These are phyloP conservation scores for Carnegiea gigantea DNA, from an alignment of 179 eudicot genomes.

Conservation along the genomic window DNA sequence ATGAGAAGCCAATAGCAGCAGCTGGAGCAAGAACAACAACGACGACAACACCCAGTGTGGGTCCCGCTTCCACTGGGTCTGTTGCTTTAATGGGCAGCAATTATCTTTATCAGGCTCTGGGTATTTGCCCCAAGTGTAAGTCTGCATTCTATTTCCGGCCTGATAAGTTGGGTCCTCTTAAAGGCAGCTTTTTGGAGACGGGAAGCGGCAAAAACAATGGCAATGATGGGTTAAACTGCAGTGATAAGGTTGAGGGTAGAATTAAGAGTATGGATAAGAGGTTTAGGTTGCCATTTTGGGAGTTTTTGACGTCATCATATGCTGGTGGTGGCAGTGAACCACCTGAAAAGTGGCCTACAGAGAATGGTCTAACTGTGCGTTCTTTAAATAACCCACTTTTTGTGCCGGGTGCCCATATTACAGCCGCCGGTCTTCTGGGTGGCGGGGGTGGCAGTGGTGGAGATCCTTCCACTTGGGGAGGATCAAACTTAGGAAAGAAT, in stretches of 20 bases:
- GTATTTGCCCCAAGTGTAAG: constrained; percentile 52
- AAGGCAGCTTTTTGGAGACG: constrained; percentile 41
- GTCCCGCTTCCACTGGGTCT: too few relatives aligned
- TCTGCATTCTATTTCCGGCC: constrained; percentile 58
- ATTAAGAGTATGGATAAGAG: constrained; percentile 19
- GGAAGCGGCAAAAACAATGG: too few relatives aligned
- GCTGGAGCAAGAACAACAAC: too few relatives aligned
- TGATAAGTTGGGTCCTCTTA: constrained; percentile 37
- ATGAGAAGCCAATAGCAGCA: neutral
- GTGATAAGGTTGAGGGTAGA: constrained; percentile 26
- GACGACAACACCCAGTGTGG: too few relatives aligned
- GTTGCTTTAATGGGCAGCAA: neutral
- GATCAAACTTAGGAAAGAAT: constrained; percentile 32
- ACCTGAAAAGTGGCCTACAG: constrained; percentile 13
- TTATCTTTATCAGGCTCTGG: constrained; percentile 35
- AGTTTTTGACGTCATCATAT: constrained; percentile 25
- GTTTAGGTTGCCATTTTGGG: constrained; percentile 31
- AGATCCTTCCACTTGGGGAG: constrained; percentile 24
- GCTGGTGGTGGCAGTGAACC: constrained; percentile 29
- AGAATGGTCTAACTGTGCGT: constrained; percentile 30
- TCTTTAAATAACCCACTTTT: constrained; percentile 26
- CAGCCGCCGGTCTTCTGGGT: constrained; percentile 22
- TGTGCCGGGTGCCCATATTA: constrained; percentile 25
- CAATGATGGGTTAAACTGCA: too few relatives aligned
- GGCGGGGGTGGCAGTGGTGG: constrained; percentile 10